Evolutionary conservation across 2,329 filamentous ascomycete species (phyloP).

Genomic region (Penicillium sp.): DNA sequence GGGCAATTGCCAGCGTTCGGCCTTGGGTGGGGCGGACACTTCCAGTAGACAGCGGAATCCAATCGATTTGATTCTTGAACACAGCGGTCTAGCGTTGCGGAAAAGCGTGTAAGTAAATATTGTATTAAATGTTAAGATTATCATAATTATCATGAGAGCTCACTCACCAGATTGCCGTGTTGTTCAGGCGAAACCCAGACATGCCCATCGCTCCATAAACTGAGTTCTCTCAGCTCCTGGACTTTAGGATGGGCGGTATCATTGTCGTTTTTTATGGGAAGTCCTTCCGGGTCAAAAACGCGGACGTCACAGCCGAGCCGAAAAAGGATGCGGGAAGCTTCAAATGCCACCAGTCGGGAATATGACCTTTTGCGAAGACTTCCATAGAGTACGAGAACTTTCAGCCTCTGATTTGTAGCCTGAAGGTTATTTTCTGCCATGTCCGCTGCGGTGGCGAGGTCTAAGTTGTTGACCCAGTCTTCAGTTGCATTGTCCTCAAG

Average conservation of each 20-base stretch:
- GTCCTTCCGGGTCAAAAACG: conserved; percentile 56
- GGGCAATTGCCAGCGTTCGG: conserved; percentile 60
- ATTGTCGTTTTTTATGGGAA: conserved; percentile 64
- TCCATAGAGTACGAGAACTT: conserved; percentile 61
- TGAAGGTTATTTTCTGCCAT: conserved; percentile 52
- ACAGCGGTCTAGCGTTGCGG: conserved; percentile 52
- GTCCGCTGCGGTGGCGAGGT: conserved; percentile 53
- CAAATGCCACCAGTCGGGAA: conserved; percentile 59
- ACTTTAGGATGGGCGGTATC: conserved; percentile 60
- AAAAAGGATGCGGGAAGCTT: conserved; percentile 60
- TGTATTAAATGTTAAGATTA: not conserved
- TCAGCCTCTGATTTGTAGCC: conserved; percentile 45
- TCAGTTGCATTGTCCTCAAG: conserved; percentile 37
- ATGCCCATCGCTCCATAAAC: conserved; percentile 64
- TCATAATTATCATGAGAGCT: not conserved
- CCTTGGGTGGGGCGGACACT: conserved; percentile 65
- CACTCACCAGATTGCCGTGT: conserved; percentile 59
- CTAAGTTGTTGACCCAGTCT: conserved; percentile 59
- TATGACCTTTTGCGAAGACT: conserved; percentile 59
- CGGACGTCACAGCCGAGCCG: conserved; percentile 66
- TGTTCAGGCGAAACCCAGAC: conserved; percentile 66
- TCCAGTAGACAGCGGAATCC: conserved; percentile 63
- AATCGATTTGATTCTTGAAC: conserved; percentile 70
- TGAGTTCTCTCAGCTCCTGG: conserved; percentile 60
- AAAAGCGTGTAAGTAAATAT: conserved; percentile 6